Percentiles rank a stretch among this genome's conserved stretches.
These are phyloP conservation scores for Keqinozyma sinolaborantium DNA, from an alignment of 1,139 yeast species.

Conservation along the genomic window DNA sequence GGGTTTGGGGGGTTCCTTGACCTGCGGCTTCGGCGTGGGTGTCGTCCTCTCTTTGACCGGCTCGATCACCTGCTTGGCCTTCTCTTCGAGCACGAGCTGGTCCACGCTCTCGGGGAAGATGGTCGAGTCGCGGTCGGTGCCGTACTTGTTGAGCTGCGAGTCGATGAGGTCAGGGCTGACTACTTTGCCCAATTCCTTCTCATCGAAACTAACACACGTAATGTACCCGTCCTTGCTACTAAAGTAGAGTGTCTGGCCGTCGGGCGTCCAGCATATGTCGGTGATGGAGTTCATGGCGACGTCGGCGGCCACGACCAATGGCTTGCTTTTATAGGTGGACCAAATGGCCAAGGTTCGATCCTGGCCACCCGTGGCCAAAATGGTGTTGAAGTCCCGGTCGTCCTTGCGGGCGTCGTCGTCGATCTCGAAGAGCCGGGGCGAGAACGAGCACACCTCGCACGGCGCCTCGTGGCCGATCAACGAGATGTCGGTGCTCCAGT, in stretches of 20 bases:
- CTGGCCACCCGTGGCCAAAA: constrained; percentile 78
- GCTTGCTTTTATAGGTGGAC: constrained; percentile 61
- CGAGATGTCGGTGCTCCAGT: constrained; percentile 86
- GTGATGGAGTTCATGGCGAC: constrained; percentile 62
- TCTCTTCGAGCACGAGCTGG: constrained; percentile 71
- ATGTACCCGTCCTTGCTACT: constrained; percentile 87
- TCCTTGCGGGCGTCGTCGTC: constrained; percentile 13
- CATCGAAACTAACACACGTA: constrained; percentile 64
- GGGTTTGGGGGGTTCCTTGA: constrained; percentile 4
- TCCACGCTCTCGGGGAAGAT: constrained; percentile 84
- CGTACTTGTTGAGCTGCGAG: constrained; percentile 73
- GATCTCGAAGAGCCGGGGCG: constrained; percentile 62
- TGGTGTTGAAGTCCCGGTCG: constrained; percentile 37
- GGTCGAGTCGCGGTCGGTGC: constrained; percentile 81
- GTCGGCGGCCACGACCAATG: constrained; percentile 63
- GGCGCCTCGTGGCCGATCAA: constrained; percentile 96
- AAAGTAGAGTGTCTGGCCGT: constrained; percentile 66
- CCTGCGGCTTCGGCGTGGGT: constrained; percentile 3
- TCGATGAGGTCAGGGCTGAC: constrained; percentile 65
- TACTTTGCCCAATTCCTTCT: constrained; percentile 69
- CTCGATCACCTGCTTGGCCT: constrained; percentile 23
- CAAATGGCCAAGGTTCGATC: constrained; percentile 70
- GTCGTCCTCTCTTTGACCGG: constrained; percentile 1
- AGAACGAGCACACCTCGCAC: constrained; percentile 88
- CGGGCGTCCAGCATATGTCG: constrained; percentile 75